A percentile compares a stretch with the other conserved stretches of the same genome.
phyloP scores from a whole-genome alignment of 1,284 basidiomycete genomes.

The Tremellales sp. region DNA sequence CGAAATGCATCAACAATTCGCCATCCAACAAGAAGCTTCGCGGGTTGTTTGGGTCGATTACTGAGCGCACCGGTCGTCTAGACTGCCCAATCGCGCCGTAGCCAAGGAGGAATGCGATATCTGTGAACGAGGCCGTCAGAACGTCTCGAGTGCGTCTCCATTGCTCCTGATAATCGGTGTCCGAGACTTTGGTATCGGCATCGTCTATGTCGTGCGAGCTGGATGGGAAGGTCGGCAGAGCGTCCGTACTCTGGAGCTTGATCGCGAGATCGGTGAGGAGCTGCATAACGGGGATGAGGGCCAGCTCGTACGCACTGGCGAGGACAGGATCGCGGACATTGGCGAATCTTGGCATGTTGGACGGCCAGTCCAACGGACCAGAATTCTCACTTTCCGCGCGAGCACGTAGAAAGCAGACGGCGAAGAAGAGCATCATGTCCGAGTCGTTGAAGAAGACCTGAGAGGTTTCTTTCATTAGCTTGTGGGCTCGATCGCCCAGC shows the following conservation, averaged over 20 bases:
- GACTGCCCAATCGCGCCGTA: too few species aligned
- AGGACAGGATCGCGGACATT: background rate
- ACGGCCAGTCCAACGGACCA: background rate
- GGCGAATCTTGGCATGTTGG: background rate
- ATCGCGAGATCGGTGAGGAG: slow-evolving; percentile 4
- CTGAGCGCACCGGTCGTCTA: background rate
- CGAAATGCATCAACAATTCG: background rate
- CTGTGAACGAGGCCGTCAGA: background rate
- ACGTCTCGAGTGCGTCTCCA: background rate
- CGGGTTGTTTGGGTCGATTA: background rate
- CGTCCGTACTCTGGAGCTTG: background rate
- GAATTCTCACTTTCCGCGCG: too few species aligned
- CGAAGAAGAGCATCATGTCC: background rate
- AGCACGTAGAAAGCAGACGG: background rate
- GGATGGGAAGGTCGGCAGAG: background rate
- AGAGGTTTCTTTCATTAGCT: slow-evolving; percentile 6
- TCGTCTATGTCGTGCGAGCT: background rate
- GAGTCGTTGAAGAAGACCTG: slow-evolving; percentile 6
- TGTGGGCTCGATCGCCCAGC: slow-evolving; percentile 10
- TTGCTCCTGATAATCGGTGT: background rate
- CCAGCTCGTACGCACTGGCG: slow-evolving; percentile 7
- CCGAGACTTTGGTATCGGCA: background rate
- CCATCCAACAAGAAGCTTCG: background rate
- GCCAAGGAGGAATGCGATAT: background rate
- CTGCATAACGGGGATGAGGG: slow-evolving; percentile 7